Percentiles rank a stretch among this genome's conserved stretches.
These are phyloP conservation scores for Clitopilus passeckerianus DNA, from an alignment of 768 basidiomycete genomes.

Conservation along the genomic window DNA sequence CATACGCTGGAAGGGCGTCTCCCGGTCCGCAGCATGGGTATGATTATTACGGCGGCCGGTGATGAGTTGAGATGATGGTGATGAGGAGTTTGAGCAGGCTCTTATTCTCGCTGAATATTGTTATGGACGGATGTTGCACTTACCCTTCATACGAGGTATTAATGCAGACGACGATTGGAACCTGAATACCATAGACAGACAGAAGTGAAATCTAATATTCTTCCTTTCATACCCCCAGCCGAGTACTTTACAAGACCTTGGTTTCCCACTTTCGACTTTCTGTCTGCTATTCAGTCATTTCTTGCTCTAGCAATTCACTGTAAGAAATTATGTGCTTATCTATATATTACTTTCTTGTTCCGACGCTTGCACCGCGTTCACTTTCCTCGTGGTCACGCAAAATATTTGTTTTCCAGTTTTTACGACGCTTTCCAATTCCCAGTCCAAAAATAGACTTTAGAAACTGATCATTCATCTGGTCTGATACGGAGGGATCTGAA, in stretches of 20 bases:
- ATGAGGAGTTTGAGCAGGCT: background rate
- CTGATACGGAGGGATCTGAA: no score
- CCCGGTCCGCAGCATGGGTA: slow-evolving; percentile 45
- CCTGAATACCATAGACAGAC: background rate
- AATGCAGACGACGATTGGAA: background rate
- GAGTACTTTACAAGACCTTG: no score
- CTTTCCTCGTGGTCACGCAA: background rate
- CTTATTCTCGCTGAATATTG: slow-evolving; percentile 2
- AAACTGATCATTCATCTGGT: background rate
- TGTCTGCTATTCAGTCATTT: background rate
- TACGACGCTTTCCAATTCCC: background rate
- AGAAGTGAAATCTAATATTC: background rate
- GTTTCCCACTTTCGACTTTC: background rate
- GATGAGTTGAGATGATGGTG: background rate
- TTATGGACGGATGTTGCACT: background rate
- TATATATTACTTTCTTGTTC: slow-evolving; percentile 2
- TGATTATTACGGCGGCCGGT: slow-evolving; percentile 12
- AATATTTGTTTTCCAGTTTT: background rate
- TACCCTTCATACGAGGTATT: background rate
- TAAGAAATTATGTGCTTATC: background rate
- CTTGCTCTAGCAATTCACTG: background rate
- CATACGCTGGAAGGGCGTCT: slow-evolving; percentile 29
- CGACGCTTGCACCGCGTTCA: background rate
- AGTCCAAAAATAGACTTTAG: background rate
- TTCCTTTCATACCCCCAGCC: no score